phyloP scores from a whole-genome alignment of 768 basidiomycete genomes.

The Phaffia australis region DNA sequence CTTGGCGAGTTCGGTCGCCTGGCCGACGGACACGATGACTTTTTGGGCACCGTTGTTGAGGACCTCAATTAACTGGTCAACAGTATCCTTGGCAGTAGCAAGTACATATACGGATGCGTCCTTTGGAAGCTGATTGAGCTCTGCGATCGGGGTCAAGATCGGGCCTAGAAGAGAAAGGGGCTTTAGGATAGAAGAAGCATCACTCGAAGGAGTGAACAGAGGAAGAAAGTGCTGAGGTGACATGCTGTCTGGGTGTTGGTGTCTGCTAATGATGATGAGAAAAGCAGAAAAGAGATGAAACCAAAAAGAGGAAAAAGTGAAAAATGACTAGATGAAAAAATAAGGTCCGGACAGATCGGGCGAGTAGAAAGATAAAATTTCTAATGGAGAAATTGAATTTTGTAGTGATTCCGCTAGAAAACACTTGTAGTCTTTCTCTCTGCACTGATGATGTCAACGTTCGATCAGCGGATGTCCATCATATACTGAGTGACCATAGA shows the following conservation, averaged over 20 bases:
- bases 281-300: too few species aligned
- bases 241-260: constrained; percentile 21
- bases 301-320: too few species aligned
- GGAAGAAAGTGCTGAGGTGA: constrained; percentile 38
- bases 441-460: too few species aligned
- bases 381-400: too few species aligned
- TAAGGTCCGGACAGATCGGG: too few species aligned
- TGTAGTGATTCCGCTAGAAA: too few species aligned
- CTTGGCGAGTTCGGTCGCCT: constrained; percentile 39
- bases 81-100: constrained; percentile 42
- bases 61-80: constrained; percentile 52
- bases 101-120: constrained; percentile 46
- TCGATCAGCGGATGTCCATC: too few species aligned
- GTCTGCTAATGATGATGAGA: too few species aligned
- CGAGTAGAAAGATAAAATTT: too few species aligned
- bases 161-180: constrained; percentile 68
- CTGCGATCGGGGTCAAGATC: constrained; percentile 47
- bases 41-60: constrained; percentile 73
- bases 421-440: too few species aligned
- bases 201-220: constrained; percentile 40
- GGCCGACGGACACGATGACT: constrained; percentile 57
- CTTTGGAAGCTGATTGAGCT: constrained; percentile 31
- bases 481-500: too few species aligned
- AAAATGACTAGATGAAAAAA: too few species aligned
- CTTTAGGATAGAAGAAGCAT: constrained; percentile 45